These are phyloP conservation scores for Leccinum longicurvipes DNA, from an alignment of 768 basidiomycete species.

Conservation along the genomic window DNA sequence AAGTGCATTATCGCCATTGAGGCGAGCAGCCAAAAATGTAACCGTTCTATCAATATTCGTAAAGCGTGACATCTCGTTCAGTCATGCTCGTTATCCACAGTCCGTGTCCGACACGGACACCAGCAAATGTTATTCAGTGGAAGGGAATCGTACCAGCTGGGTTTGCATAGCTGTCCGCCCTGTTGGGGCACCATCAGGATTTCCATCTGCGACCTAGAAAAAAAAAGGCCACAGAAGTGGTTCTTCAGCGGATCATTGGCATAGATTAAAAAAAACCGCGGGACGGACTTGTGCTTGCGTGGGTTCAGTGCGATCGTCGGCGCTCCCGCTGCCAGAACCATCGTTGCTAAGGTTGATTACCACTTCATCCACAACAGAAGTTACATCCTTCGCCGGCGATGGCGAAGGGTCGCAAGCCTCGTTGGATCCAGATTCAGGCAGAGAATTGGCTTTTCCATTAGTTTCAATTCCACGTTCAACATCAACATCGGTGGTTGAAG, in stretches of 20 bases:
- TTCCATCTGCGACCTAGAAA: constrained; percentile 9
- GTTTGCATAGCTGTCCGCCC: background rate
- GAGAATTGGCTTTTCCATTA: background rate
- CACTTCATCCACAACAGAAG: background rate
- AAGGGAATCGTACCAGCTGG: constrained; percentile 35
- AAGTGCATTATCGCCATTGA: background rate
- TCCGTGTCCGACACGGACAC: constrained; percentile 6
- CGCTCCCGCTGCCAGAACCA: background rate
- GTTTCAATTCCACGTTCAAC: constrained; percentile 20
- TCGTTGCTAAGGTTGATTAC: background rate
- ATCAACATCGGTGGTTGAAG: constrained; percentile 3
- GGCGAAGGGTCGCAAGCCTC: background rate
- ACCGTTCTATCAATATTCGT: background rate
- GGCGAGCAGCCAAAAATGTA: background rate
- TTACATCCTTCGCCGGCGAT: background rate
- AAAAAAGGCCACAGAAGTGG: background rate
- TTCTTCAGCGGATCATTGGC: constrained; percentile 16
- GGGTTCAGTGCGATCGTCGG: background rate
- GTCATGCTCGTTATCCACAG: background rate
- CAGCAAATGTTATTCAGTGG: constrained; percentile 33
- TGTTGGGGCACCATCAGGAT: background rate
- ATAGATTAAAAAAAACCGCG: background rate
- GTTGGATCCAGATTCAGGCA: too few relatives aligned
- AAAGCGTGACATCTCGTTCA: background rate
- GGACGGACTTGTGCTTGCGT: constrained; percentile 25